Evolutionary conservation across 352 stramenopile genomes (phyloP).

Genomic region (Globisporangium mamillatum): DNA sequence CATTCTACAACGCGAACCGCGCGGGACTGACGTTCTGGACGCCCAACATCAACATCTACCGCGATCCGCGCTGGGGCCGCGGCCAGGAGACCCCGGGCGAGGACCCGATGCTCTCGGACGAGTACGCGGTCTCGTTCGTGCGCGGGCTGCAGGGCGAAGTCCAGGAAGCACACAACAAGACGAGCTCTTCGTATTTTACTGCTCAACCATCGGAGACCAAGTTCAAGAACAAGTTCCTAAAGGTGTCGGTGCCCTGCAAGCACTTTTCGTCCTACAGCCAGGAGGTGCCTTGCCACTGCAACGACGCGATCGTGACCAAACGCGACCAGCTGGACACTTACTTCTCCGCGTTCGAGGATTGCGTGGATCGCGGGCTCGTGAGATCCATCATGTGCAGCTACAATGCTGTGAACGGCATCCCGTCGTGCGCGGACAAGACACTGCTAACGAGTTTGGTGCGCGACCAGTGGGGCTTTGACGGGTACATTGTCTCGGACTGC

Average conservation of each 20-base stretch:
- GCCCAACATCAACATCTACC: slow-evolving; percentile 93
- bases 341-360: slow-evolving; percentile 80
- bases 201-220: background rate
- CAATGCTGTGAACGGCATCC: slow-evolving; percentile 92
- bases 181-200: background rate
- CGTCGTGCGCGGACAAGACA: slow-evolving; percentile 83
- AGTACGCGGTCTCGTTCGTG: slow-evolving; percentile 87
- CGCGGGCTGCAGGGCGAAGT: slow-evolving; percentile 74
- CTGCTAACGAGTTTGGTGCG: slow-evolving; percentile 80
- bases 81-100: slow-evolving; percentile 90
- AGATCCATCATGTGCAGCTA: slow-evolving; percentile 94
- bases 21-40: slow-evolving; percentile 89
- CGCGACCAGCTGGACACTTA: slow-evolving; percentile 91
- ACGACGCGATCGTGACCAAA: slow-evolving; percentile 85
- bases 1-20: slow-evolving; percentile 76
- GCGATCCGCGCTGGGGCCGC: slow-evolving; percentile 90
- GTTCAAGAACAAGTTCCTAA: slow-evolving; percentile 41
- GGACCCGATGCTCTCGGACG: slow-evolving; percentile 83
- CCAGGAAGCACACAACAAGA: slow-evolving; percentile 20
- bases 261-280: slow-evolving; percentile 92
- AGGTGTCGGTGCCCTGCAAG: slow-evolving; percentile 88
- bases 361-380: slow-evolving; percentile 70
- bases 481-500: slow-evolving; percentile 93
- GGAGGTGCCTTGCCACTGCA: slow-evolving; percentile 73
- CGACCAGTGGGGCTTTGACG: slow-evolving; percentile 86